Base-by-base conservation (phyloP, 192 early-diverging fungal genomes). In the Backusella westeae region DNA sequence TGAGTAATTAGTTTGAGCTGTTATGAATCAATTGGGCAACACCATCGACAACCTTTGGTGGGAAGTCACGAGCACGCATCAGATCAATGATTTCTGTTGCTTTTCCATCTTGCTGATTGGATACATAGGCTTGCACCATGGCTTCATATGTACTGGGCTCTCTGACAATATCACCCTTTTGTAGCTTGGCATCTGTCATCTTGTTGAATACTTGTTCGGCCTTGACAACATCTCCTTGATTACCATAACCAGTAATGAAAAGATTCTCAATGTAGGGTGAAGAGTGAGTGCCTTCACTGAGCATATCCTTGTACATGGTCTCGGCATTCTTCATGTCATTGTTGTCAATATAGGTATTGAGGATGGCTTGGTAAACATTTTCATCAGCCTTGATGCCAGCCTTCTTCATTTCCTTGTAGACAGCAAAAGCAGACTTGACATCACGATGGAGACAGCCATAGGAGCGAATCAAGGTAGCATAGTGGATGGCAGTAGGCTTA, bases 141-240 rank as follows among this genome's bases (percentile, higher is more conserved):
- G 85, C 85, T 75, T 87, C 86, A 78, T 86, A 90, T n/a, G 87
- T 90, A 77, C 86, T 88, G 0, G 89, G 89, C 69, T 88, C 89
- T 65, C 86, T 82, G 10, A 83, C 56, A 38, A 88, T 74, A 32
- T 65, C 34, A 34, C 44, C 34, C 9, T 53, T 44, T 4, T 75
- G 68, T 2, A 10, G 6, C 59, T 77, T 72, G 12, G 75, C 52
- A 65, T 89, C 86, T 39, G 32, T 38, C 89, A 90, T 90, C 12
- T 65, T 66, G 6, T 85, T 75, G 63, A 90, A 90, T 4, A 88
- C 73, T 0, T 41, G 42, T 56, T 85, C 85, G 1, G 89, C 87
- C 2, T 82, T 79, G 12, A 70, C 72, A 63, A 85, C 46, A 7
- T 87, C 65, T 1, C 76, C 69, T 8, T 75, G 73, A 12, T 77